Percentiles rank a stretch among this genome's conserved stretches.
Conservation (phyloP, 441 rosid species). For the Eruca vesicaria region DNA sequence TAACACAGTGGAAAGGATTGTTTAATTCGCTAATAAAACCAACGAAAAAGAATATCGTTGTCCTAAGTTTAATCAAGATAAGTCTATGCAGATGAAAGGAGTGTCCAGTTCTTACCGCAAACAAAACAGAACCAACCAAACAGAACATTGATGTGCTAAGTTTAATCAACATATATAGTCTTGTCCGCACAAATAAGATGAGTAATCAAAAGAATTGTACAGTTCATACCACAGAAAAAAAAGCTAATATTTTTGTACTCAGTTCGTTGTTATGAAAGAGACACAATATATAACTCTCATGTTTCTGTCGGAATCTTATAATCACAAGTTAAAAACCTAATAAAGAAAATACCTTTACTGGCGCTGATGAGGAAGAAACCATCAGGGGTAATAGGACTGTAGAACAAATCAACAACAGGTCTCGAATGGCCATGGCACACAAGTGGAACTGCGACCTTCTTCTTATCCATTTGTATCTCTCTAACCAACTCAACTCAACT, state of each 20-base stretch:
- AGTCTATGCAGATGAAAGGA: too few species aligned
- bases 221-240: too few species aligned
- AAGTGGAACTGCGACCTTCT: conserved; percentile 70
- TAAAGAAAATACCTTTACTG: conserved; percentile 63
- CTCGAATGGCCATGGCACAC: conserved; percentile 97
- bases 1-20: background rate
- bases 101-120: too few species aligned
- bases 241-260: background rate
- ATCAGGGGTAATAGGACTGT: conserved; percentile 88
- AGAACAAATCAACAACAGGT: conserved; percentile 90
- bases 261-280: background rate
- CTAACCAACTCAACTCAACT: too few species aligned
- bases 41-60: too few species aligned
- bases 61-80: too few species aligned
- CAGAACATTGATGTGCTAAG: background rate
- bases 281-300: background rate
- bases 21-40: too few species aligned
- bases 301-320: background rate
- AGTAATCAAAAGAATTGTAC: too few species aligned
- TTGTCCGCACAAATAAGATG: too few species aligned
- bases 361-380: too few species aligned
- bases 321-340: background rate
- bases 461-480: conserved; percentile 70
- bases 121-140: background rate
- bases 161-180: too few species aligned